phyloP scores from a whole-genome alignment of 177 flowering plant species.

The Vitis hybrid region DNA sequence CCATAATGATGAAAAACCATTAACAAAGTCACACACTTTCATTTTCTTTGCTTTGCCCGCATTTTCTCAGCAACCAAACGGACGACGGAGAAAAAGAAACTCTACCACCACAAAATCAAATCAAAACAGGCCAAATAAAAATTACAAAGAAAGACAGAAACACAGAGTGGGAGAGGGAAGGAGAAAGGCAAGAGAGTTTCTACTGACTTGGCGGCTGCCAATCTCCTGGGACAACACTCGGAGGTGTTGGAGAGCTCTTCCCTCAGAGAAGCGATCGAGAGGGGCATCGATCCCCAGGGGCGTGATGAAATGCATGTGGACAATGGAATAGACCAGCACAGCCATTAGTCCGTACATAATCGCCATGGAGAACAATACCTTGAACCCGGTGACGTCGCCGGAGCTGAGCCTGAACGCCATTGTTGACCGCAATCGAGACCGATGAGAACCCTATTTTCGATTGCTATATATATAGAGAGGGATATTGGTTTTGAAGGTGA shows the following conservation, averaged over 20 bases:
- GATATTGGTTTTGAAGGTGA: no score
- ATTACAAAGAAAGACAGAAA: neutral
- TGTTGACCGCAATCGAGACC: neutral
- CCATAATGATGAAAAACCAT: no score
- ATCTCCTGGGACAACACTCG: slow-evolving; percentile 67
- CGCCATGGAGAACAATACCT: slow-evolving; percentile 42
- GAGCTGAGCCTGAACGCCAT: slow-evolving; percentile 46
- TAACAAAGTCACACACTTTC: neutral
- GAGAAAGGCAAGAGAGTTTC: neutral
- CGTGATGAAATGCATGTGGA: slow-evolving; percentile 65
- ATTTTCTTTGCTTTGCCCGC: neutral
- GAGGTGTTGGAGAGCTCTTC: slow-evolving; percentile 76
- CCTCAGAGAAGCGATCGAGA: slow-evolving; percentile 80
- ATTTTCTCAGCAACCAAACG: slow-evolving; percentile 8
- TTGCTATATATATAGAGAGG: no score
- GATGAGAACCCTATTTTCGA: no score
- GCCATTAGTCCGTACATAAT: slow-evolving; percentile 65
- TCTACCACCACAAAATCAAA: neutral
- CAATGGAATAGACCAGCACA: slow-evolving; percentile 43
- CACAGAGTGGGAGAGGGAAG: neutral
- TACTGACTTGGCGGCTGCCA: slow-evolving; percentile 78
- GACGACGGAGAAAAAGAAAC: neutral
- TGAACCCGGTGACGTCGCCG: slow-evolving; percentile 61
- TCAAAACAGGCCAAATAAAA: neutral
- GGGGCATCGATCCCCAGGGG: slow-evolving; percentile 79